phyloP scores from a whole-genome alignment of 2,329 filamentous ascomycete genomes.

The Lasiodiplodia sp. region DNA sequence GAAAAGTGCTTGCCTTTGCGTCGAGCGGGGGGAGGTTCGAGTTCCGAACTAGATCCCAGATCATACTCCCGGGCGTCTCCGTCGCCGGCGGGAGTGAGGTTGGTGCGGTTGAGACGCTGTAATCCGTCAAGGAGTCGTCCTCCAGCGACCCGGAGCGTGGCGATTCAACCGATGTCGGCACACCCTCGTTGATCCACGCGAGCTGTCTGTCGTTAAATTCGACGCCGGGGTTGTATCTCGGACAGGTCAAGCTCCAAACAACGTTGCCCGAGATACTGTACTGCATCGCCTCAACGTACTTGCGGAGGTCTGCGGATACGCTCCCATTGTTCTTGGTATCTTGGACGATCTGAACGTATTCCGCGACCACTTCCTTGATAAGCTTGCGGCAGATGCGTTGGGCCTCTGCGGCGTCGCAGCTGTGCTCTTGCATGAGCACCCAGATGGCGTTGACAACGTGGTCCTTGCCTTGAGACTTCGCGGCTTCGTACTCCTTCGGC shows the following conservation, averaged over 20 bases:
- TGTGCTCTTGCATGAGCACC: constrained; percentile 50
- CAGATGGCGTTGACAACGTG: constrained; percentile 51
- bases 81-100: no score
- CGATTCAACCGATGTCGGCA: no score
- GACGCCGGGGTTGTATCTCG: constrained; percentile 40
- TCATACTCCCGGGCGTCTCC: no score
- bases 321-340: constrained; percentile 30
- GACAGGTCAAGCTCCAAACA: constrained; percentile 48
- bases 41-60: no score
- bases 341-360: constrained; percentile 34
- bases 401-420: constrained; percentile 39
- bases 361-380: constrained; percentile 37
- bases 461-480: constrained; percentile 34
- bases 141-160: no score
- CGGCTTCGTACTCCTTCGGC: constrained; percentile 44
- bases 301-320: constrained; percentile 36
- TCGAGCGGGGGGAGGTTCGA: no score
- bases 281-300: constrained; percentile 42
- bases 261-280: constrained; percentile 45
- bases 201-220: not conserved
- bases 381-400: constrained; percentile 34
- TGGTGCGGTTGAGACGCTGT: no score
- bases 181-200: no score
- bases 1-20: no score
- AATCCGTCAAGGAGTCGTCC: no score